Conservation (phyloP, 108 stramenopile species). For the Nitzschia sp. region DNA sequence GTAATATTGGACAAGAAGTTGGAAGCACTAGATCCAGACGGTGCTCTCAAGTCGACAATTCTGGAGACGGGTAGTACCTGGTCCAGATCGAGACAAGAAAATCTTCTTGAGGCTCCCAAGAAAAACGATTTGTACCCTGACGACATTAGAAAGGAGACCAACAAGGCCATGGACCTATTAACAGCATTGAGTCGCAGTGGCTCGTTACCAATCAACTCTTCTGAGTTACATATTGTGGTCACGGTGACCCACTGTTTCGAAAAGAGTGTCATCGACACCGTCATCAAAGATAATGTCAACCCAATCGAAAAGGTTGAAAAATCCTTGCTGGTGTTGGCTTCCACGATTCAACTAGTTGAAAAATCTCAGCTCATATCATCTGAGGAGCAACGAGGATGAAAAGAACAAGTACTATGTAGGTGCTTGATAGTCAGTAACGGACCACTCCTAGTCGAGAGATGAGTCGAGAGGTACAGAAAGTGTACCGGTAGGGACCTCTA, state of each 20-base stretch:
- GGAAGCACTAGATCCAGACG: conserved; percentile 48
- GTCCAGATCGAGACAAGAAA: conserved; percentile 52
- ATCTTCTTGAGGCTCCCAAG: conserved; percentile 35
- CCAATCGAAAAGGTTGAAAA: conserved; percentile 84
- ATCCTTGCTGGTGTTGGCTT: conserved; percentile 65
- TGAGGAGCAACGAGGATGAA: too few species aligned
- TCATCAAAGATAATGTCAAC: conserved; percentile 82
- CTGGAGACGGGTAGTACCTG: conserved; percentile 52
- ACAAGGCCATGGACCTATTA: conserved; percentile 85
- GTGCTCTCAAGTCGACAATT: conserved; percentile 62
- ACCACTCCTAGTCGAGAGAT: too few species aligned
- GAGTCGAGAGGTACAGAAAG: too few species aligned
- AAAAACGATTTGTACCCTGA: conserved; percentile 25
- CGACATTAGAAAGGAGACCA: conserved; percentile 47
- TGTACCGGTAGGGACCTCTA: too few species aligned
- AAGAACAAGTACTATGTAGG: too few species aligned
- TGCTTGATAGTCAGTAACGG: too few species aligned
- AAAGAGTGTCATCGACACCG: conserved; percentile 66
- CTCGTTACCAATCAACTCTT: conserved; percentile 56
- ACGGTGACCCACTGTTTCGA: conserved; percentile 87
- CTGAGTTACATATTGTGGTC: conserved; percentile 80
- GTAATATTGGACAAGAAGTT: conserved; percentile 59
- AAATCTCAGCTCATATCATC: too few species aligned
- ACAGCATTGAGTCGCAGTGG: conserved; percentile 83
- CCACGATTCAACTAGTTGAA: conserved; percentile 54